Conservation (phyloP, 257 asterid species). For the Rauvolfia tetraphylla region DNA sequence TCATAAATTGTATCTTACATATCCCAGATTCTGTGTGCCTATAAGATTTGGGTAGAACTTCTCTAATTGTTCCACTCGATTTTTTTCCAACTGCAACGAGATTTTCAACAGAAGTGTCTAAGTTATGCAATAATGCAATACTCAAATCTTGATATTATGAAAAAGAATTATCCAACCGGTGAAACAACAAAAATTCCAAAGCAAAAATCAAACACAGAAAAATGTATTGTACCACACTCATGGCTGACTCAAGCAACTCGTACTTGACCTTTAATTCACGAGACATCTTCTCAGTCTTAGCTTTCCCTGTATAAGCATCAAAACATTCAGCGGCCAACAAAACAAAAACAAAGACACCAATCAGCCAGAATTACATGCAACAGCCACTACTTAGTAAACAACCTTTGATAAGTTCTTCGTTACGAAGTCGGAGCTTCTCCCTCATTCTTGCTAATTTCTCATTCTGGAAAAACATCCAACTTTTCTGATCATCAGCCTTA, state of each 20-base stretch:
- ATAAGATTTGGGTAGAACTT: slow-evolving; percentile 82
- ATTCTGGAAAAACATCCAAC: slow-evolving; percentile 76
- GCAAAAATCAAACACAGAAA: slow-evolving; percentile 7
- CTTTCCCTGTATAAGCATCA: slow-evolving; percentile 56
- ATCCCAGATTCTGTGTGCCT: slow-evolving; percentile 85
- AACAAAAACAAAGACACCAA: slow-evolving; percentile 8
- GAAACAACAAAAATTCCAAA: neutral
- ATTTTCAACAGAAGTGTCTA: slow-evolving; percentile 24
- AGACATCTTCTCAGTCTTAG: slow-evolving; percentile 65
- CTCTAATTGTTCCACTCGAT: slow-evolving; percentile 71
- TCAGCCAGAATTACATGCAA: neutral
- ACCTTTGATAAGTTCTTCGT: slow-evolving; percentile 78
- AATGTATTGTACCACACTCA: slow-evolving; percentile 44
- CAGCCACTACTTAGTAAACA: slow-evolving; percentile 9
- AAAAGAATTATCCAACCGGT: neutral
- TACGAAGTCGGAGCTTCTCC: slow-evolving; percentile 66
- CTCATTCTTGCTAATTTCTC: slow-evolving; percentile 73
- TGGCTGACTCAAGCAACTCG: slow-evolving; percentile 71
- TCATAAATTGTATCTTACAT: slow-evolving; percentile 46
- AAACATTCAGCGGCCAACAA: slow-evolving; percentile 23
- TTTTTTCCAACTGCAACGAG: slow-evolving; percentile 73
- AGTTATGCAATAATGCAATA: neutral
- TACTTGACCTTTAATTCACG: slow-evolving; percentile 59
- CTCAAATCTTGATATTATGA: neutral
- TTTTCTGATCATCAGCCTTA: slow-evolving; percentile 92